Conservation (phyloP, 306 rosid genomes). For the Vicia villosa region DNA sequence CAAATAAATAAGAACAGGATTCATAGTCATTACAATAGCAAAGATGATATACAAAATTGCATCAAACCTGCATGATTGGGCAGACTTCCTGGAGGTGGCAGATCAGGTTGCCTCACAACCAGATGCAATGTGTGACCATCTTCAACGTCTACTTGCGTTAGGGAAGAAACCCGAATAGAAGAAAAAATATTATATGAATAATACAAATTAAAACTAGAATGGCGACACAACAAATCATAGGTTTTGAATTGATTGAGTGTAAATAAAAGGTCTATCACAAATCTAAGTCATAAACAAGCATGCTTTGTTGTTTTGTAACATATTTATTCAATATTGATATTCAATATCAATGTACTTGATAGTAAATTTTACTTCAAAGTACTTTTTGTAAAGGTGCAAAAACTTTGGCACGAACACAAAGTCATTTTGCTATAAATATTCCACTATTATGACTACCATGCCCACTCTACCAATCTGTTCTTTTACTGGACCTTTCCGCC, state of each 20-base stretch:
- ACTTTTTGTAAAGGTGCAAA: conserved; percentile 19
- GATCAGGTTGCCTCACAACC: conserved; percentile 86
- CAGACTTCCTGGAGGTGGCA: conserved; percentile 60
- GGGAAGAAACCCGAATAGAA: conserved; percentile 45
- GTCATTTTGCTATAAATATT: not conserved
- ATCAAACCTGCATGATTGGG: conserved; percentile 68
- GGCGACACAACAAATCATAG: conserved; percentile 19
- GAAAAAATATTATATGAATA: conserved; percentile 22
- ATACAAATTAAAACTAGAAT: conserved; percentile 27
- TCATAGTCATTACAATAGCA: conserved; percentile 18
- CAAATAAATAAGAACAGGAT: conserved; percentile 17
- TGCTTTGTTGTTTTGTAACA: conserved; percentile 20
- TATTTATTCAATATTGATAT: too few relatives aligned
- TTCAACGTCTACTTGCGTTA: conserved; percentile 86
- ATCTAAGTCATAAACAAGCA: conserved; percentile 25
- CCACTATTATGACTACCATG: conserved; percentile 13
- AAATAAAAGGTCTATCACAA: conserved; percentile 17
- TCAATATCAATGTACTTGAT: too few relatives aligned
- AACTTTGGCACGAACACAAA: conserved; percentile 25
- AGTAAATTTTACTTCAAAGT: conserved; percentile 14
- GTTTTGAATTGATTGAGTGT: conserved; percentile 11
- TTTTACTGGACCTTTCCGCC: conserved; percentile 9
- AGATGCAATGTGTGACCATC: conserved; percentile 98
- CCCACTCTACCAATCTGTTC: conserved; percentile 1
- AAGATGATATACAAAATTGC: conserved; percentile 21